A percentile compares a stretch with the other conserved stretches of the same genome.
Conservation (phyloP, 176 grass and related monocot species). For the Tillandsia fasciculata region DNA sequence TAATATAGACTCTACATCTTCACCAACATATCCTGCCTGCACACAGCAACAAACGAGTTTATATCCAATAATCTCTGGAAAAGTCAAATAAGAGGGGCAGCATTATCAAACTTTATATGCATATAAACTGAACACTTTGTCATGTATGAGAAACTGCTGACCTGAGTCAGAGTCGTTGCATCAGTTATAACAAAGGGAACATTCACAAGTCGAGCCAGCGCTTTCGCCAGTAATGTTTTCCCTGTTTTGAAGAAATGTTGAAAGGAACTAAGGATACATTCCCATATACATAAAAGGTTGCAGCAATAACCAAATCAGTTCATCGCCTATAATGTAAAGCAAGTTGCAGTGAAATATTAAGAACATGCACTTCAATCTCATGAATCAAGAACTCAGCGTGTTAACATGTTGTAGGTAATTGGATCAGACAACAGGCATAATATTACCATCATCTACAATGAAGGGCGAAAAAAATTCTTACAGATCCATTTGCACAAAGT, state of each 20-base stretch:
- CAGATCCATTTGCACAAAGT: not conserved
- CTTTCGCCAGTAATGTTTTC: constrained; percentile 76
- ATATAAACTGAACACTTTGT: not conserved
- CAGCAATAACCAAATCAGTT: not conserved
- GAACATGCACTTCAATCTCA: not conserved
- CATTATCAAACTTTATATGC: not conserved
- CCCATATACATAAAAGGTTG: not conserved
- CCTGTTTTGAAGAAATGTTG: constrained; percentile 63
- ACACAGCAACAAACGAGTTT: constrained; percentile 7
- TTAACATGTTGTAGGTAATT: too few relatives aligned
- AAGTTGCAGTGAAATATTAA: constrained; percentile 1
- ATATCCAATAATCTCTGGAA: not conserved
- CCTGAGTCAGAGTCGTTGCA: constrained; percentile 67
- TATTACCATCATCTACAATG: too few relatives aligned
- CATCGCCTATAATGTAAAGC: not conserved
- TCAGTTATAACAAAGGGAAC: constrained; percentile 67
- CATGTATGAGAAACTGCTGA: constrained; percentile 23
- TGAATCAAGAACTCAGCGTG: not conserved
- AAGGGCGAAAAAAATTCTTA: too few relatives aligned
- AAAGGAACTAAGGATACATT: constrained; percentile 30
- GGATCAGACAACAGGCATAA: too few relatives aligned
- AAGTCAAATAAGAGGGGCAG: not conserved
- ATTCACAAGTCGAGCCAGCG: constrained; percentile 63
- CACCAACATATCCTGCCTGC: constrained; percentile 75
- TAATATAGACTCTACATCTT: constrained; percentile 65